Evolutionary conservation across 495 filamentous ascomycete species (phyloP).

Genomic region (Hyaloscypha bicolor): DNA sequence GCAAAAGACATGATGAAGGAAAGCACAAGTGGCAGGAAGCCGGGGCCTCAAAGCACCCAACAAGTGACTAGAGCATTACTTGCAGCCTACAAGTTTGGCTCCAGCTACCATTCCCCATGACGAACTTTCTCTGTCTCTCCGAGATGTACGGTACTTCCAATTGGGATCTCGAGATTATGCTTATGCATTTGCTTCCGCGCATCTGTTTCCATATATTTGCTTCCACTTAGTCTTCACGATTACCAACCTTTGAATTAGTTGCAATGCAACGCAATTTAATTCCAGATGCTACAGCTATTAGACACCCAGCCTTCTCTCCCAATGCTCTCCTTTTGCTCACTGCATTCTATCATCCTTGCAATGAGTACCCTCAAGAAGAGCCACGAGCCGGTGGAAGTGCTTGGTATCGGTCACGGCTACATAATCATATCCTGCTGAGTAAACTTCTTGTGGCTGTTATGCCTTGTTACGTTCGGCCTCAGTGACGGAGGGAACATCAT

Average conservation of each 20-base stretch:
- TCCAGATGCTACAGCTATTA: neutral
- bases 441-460: constrained; percentile 60
- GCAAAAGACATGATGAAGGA: too few species aligned
- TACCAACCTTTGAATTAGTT: too few species aligned
- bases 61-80: too few species aligned
- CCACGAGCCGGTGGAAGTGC: constrained; percentile 48
- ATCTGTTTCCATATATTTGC: too few species aligned
- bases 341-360: constrained; percentile 51
- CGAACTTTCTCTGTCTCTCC: too few species aligned
- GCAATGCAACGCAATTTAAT: neutral
- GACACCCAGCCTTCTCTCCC: neutral
- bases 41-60: too few species aligned
- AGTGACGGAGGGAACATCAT: constrained; percentile 68
- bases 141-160: neutral
- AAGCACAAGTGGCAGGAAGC: too few species aligned
- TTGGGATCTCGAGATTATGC: too few species aligned
- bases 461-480: constrained; percentile 68
- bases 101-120: too few species aligned
- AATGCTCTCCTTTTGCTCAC: neutral
- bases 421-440: constrained; percentile 33
- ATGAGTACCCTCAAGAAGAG: constrained; percentile 55
- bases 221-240: too few species aligned
- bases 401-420: neutral
- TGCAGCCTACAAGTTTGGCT: too few species aligned
- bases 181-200: too few species aligned